Percentiles rank a stretch among this genome's conserved stretches.
Evolutionary conservation across 192 early-diverging fungal species (phyloP).

Genomic region (Podila clonocystis): DNA sequence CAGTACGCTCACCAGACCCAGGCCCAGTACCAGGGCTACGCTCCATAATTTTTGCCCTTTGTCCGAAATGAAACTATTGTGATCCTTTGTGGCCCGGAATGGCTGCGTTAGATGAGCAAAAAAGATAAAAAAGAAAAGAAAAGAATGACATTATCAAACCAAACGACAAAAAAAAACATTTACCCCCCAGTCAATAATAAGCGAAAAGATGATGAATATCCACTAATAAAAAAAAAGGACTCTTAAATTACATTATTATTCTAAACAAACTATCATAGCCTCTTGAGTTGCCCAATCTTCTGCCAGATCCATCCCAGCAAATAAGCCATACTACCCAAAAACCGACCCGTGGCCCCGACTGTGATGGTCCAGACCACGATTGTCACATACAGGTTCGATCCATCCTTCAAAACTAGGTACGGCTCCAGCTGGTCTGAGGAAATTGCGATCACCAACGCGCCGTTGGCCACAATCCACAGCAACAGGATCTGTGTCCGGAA

Average conservation of each 20-base stretch:
- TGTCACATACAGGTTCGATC: slow-evolving; percentile 44
- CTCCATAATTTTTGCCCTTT: neutral
- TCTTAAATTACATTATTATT: neutral
- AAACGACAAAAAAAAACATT: too few species aligned
- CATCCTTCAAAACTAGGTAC: slow-evolving; percentile 30
- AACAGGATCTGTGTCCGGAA: slow-evolving; percentile 39
- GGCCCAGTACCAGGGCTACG: slow-evolving; percentile 10
- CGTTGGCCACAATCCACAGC: slow-evolving; percentile 44
- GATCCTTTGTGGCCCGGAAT: neutral
- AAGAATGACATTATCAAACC: too few species aligned
- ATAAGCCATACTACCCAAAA: slow-evolving; percentile 37
- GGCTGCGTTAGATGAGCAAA: neutral
- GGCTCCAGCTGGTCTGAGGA: slow-evolving; percentile 48
- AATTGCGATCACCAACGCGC: slow-evolving; percentile 37
- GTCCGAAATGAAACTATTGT: neutral
- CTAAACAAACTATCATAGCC: neutral
- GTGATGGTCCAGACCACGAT: slow-evolving; percentile 48
- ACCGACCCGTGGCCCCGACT: slow-evolving; percentile 38
- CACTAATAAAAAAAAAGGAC: neutral
- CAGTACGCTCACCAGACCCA: slow-evolving; percentile 9
- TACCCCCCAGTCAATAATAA: too few species aligned
- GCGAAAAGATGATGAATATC: neutral
- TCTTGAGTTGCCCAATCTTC: slow-evolving; percentile 5
- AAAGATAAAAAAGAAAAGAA: too few species aligned
- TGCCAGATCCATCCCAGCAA: slow-evolving; percentile 41